These are phyloP conservation scores for Blastobotrys robertii DNA, from an alignment of 805 yeast genomes.

Conservation along the genomic window DNA sequence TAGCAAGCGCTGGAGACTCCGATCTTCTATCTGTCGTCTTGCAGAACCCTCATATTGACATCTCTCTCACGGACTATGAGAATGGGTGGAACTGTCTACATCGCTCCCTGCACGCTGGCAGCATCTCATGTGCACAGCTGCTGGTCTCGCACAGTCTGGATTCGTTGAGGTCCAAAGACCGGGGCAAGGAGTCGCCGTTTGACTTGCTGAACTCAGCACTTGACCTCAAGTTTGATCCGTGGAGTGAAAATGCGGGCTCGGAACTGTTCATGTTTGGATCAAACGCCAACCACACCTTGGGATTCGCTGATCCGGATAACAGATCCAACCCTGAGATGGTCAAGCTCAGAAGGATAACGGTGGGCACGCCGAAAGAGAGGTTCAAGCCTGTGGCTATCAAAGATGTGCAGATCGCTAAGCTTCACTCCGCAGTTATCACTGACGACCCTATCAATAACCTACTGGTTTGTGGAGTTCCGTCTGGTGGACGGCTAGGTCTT, in stretches of 20 bases:
- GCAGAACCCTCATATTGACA: conserved; percentile 38
- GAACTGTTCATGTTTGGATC: conserved; percentile 50
- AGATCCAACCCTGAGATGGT: conserved; percentile 36
- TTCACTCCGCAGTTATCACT: conserved; percentile 55
- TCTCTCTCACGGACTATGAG: conserved; percentile 50
- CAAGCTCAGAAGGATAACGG: conserved; percentile 20
- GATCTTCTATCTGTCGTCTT: conserved; percentile 34
- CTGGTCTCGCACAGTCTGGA: conserved; percentile 29
- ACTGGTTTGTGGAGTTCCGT: conserved; percentile 55
- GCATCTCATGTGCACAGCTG: conserved; percentile 36
- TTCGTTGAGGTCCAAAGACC: conserved; percentile 50
- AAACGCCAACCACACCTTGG: conserved; percentile 52
- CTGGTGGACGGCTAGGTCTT: conserved; percentile 65
- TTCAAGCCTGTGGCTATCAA: conserved; percentile 36
- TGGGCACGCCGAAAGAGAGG: conserved; percentile 15
- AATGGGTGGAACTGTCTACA: conserved; percentile 80
- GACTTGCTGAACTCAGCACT: conserved; percentile 40
- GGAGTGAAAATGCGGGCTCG: conserved; percentile 32
- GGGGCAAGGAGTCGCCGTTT: conserved; percentile 62
- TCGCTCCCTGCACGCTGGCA: conserved; percentile 49
- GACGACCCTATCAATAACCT: conserved; percentile 38
- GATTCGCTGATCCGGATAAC: conserved; percentile 54
- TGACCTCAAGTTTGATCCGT: conserved; percentile 5
- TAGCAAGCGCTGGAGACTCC: conserved; percentile 21
- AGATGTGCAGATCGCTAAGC: conserved; percentile 46